Base-by-base conservation (phyloP, 495 filamentous ascomycete species). In the Hypoxylon lenormandii region DNA sequence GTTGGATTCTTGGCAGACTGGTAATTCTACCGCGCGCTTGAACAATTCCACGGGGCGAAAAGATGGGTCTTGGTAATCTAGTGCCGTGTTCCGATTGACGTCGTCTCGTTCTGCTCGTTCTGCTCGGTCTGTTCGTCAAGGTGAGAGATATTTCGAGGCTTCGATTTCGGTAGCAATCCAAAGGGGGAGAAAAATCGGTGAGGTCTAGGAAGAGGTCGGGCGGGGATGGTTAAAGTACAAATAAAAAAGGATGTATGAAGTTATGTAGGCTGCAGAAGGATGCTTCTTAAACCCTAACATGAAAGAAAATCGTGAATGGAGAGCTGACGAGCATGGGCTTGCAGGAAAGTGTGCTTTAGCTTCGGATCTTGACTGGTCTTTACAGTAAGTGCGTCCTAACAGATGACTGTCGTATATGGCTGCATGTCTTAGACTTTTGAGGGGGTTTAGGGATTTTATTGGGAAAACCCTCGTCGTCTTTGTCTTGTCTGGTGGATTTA, bases 1-100 rank as follows among this genome's bases (percentile, higher is more conserved):
- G n/a, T 33, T 23, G 11, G 58, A 48, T 53, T 66, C n/a, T 62
- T 71, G 30, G 30, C 30, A 33, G 10, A 1, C 30, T 71, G 68
- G 68, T 57, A 33, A 62, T n/a, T n/a, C 52, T 48, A 62, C 68
- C 68, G 61, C 68, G 62, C 68, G 68, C 68, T 71, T 66, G 68
- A 64, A 6, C 43, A 50, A 50, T 56, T 30, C 61, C 61, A 65
- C 15, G 4, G 23, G 23, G 46, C 28, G 54, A 42, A 61, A 59
- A 38, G 49, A 30, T 40, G 50, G 60, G 51, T 58, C 50, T 71
- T 47, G 38, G 62, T 66, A 62, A 60, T 58, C 28, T 48, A 48
- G 45, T 65, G 61, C 68, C 61, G 68, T 42, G 40, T 60, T 66
- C 68, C 68, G 68, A 6, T 53, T n/a, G 8, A 62, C 23, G 50